Evolutionary conservation across 2,329 filamentous ascomycete genomes (phyloP).

Genomic region (Botrytis aclada): DNA sequence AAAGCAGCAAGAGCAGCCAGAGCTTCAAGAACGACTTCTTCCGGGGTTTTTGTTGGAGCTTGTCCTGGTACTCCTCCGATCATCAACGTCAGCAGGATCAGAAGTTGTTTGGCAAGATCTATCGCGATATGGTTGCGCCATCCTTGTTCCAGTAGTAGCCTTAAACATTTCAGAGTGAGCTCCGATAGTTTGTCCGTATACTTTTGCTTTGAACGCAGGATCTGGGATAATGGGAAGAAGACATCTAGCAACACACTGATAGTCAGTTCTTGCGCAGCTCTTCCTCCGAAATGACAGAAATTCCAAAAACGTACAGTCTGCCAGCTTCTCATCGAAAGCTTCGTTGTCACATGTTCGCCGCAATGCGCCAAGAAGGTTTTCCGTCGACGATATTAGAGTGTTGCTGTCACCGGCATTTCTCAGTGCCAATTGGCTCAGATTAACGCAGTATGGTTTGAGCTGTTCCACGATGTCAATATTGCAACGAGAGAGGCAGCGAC

Average conservation of each 20-base stretch:
- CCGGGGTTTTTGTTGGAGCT: slow-evolving; percentile 49
- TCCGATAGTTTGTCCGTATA: slow-evolving; percentile 73
- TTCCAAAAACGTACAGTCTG: slow-evolving; percentile 83
- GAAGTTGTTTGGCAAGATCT: slow-evolving; percentile 75
- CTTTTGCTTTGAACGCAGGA: slow-evolving; percentile 72
- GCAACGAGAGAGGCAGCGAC: background rate
- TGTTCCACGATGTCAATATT: slow-evolving; percentile 33
- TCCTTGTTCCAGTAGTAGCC: slow-evolving; percentile 69
- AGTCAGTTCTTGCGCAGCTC: background rate
- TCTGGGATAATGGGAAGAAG: slow-evolving; percentile 87
- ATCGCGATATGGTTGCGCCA: slow-evolving; percentile 72
- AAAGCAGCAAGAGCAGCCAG: slow-evolving; percentile 68
- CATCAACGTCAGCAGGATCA: slow-evolving; percentile 80
- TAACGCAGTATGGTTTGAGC: slow-evolving; percentile 62
- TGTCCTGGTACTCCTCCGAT: slow-evolving; percentile 68
- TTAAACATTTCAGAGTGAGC: slow-evolving; percentile 70
- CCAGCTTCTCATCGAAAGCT: slow-evolving; percentile 73
- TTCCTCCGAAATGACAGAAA: background rate
- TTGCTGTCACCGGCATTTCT: slow-evolving; percentile 45
- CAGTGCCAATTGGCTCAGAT: slow-evolving; percentile 56
- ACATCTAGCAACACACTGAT: slow-evolving; percentile 47
- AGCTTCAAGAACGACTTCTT: slow-evolving; percentile 72
- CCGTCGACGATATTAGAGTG: slow-evolving; percentile 46
- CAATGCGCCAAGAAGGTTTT: slow-evolving; percentile 48
- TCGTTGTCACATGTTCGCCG: slow-evolving; percentile 42